Evolutionary conservation across 2,329 filamentous ascomycete genomes (phyloP), one percentile per base, ranked within the genome.

Genomic region (Plenodomus tracheiphilus): DNA sequence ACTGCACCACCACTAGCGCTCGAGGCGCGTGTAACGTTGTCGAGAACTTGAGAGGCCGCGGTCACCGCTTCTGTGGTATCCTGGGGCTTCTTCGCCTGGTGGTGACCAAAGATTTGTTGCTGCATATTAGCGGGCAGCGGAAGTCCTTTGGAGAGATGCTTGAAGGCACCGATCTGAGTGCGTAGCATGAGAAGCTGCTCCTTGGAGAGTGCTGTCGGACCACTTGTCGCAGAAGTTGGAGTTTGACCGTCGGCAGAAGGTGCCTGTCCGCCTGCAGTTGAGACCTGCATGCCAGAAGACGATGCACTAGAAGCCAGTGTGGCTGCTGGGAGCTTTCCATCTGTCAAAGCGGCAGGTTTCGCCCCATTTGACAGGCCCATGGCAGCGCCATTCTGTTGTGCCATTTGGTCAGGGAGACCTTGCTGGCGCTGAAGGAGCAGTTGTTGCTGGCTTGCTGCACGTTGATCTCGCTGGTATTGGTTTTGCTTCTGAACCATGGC

Each of bases 111-210:
- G 32, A 97, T 85, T 41, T 88, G 85, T 65, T 93, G 88, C 69
- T 96, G 91, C 56, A 96, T 82, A 54, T 84, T 81, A 22, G 83
- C 74, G 1, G 93, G 91, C 3, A 97, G 84, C 0, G 91, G 87
- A 13, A 88, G 80, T 60, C 96, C 96, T 73, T 94, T 95, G 4
- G 89, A 87, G 3, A 99, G 79, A 58, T 91, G 81, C 74, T 95
- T 95, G 75, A 97, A 97, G 0, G 93, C 92, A 61, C 87, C 81
- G 42, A 97, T 96, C 70, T 99, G 94, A 58, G 89, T 86, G 51
- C 90, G 82, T 9, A 99, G 77, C 37, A 89, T 84, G 19, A 82
- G 80, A 39, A 96, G 77, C 70, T 99, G 94, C 47, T 94, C 88
- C 19, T 83, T 81, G 16, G 61, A 56, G 57, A 71, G 64, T 25